These are phyloP conservation scores for Elongisporangium anandrum DNA, from an alignment of 352 stramenopile species.

Conservation along the genomic window DNA sequence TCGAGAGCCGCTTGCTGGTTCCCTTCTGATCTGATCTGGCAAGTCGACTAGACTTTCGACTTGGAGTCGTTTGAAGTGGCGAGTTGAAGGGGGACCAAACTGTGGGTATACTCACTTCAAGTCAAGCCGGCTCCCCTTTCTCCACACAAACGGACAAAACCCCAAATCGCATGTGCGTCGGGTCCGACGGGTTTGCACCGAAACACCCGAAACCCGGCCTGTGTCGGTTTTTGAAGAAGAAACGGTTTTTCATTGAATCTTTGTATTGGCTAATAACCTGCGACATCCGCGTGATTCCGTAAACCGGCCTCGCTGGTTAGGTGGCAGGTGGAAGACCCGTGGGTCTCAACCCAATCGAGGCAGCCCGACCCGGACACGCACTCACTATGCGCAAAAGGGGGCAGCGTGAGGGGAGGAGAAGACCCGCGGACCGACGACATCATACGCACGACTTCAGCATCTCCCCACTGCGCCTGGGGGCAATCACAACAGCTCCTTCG, in stretches of 20 bases:
- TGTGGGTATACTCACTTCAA: neutral
- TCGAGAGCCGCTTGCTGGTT: slow-evolving; percentile 51
- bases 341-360: neutral
- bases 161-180: no score
- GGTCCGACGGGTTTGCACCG: neutral
- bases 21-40: slow-evolving; percentile 28
- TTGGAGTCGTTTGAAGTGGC: neutral
- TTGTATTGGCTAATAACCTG: neutral
- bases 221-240: neutral
- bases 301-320: neutral
- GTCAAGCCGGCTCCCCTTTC: neutral
- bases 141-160: neutral
- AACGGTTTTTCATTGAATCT: neutral
- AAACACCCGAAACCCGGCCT: neutral
- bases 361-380: neutral
- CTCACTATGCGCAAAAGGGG: neutral
- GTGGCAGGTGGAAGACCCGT: neutral
- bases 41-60: neutral
- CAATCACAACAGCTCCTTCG: neutral
- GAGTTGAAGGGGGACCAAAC: neutral
- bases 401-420: slow-evolving; percentile 7
- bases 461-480: neutral
- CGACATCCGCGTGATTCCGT: neutral
- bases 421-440: slow-evolving; percentile 6
- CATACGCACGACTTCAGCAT: neutral